Evolutionary conservation across 371 early-diverging fungal species (phyloP).

Genomic region (Nosema bombycis): DNA sequence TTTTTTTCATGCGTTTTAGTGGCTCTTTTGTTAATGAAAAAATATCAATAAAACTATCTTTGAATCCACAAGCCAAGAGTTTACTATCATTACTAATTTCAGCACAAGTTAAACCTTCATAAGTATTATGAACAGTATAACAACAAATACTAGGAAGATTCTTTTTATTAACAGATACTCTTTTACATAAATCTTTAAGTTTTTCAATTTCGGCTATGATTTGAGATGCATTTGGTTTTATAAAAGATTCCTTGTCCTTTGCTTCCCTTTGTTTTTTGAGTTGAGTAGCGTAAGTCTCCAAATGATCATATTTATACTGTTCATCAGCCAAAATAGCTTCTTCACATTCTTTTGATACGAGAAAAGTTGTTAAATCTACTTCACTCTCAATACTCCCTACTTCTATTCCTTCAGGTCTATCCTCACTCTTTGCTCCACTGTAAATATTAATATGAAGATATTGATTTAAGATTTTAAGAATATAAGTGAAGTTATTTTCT

Average conservation of each 20-base stretch:
- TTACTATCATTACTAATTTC: conserved; percentile 61
- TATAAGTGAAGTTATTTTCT: conserved; percentile 75
- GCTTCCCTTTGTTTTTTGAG: conserved; percentile 65
- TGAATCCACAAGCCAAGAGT: conserved; percentile 64
- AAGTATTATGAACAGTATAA: conserved; percentile 91
- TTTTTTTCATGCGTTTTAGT: conserved; percentile 59
- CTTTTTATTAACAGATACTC: conserved; percentile 70
- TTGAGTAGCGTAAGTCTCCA: conserved; percentile 71
- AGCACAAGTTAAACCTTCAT: conserved; percentile 67
- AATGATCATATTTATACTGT: conserved; percentile 71
- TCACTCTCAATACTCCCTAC: conserved; percentile 44
- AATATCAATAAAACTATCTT: conserved; percentile 63
- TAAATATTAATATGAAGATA: conserved; percentile 76
- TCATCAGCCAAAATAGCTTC: conserved; percentile 70
- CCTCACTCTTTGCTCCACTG: conserved; percentile 51
- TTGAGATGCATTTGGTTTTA: conserved; percentile 52
- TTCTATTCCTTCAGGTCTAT: conserved; percentile 58
- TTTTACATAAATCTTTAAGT: conserved; percentile 75
- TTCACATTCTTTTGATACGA: conserved; percentile 61
- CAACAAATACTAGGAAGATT: conserved; percentile 83
- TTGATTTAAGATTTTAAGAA: conserved; percentile 85
- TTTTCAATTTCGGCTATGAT: conserved; percentile 66
- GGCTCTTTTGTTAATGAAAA: conserved; percentile 63
- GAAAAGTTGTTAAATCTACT: conserved; percentile 54
- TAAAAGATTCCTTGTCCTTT: conserved; percentile 46